Conservation (phyloP, 306 rosid genomes). For the Cucumis sativus region Cucumber_9930_V3 NC_026656.2:2076001-2076500, state of each 20-base stretch:
- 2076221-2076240: not conserved
- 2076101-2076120: conserved; percentile 38
- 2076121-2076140: conserved; percentile 35
- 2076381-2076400: not conserved
- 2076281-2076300: not conserved
- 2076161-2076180: conserved; percentile 28
- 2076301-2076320: not conserved
- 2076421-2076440: not conserved
- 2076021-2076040: conserved; percentile 25
- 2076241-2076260: not conserved
- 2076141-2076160: conserved; percentile 32
- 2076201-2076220: not conserved
- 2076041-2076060: conserved; percentile 31
- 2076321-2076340: not conserved
- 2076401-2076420: conserved; percentile 1
- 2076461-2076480: not conserved
- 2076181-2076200: conserved; percentile 29
- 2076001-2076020: conserved; percentile 16
- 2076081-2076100: conserved; percentile 19
- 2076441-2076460: not conserved
- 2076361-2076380: not conserved
- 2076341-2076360: not conserved
- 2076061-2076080: conserved; percentile 35
- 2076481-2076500: not conserved
- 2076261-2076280: not conserved